Percentiles rank a stretch among this genome's conserved stretches.
phyloP scores from a whole-genome alignment of 2,329 filamentous ascomycete genomes.

The Penicillium expansum region DNA sequence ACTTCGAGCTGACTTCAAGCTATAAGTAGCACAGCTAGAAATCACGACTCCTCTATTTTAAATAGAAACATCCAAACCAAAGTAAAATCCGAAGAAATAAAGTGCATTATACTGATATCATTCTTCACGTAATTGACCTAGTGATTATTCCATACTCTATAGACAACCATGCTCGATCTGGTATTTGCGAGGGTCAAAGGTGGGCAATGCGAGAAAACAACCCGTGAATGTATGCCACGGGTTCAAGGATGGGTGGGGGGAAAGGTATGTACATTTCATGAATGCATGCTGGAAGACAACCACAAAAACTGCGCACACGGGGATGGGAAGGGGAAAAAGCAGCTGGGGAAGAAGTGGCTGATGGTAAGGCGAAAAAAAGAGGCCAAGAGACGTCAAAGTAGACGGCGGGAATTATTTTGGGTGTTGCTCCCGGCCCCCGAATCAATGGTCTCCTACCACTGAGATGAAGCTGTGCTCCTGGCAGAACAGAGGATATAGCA shows the following conservation, averaged over 20 bases:
- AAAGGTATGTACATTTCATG: slow-evolving; percentile 36
- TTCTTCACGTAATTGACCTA: slow-evolving; percentile 27
- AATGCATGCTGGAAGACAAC: slow-evolving; percentile 27
- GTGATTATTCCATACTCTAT: slow-evolving; percentile 34
- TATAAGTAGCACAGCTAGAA: neutral
- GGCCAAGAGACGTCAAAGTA: neutral
- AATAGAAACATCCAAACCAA: neutral
- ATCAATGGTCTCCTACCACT: slow-evolving; percentile 1
- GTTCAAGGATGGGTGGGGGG: slow-evolving; percentile 11
- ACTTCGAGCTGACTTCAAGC: too few species aligned
- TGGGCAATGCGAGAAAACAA: slow-evolving; percentile 19
- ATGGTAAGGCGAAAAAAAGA: slow-evolving; percentile 4
- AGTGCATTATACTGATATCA: slow-evolving; percentile 27
- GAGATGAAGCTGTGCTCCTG: neutral
- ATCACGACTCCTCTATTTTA: neutral
- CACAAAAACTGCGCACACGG: slow-evolving; percentile 16
- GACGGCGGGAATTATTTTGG: neutral
- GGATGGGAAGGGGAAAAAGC: slow-evolving; percentile 11
- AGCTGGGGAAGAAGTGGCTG: slow-evolving; percentile 5
- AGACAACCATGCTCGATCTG: slow-evolving; percentile 28
- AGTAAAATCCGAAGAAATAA: neutral
- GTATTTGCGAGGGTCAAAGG: slow-evolving; percentile 27
- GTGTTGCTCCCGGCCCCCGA: neutral
- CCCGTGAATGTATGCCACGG: slow-evolving; percentile 12
- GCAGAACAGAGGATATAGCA: neutral